Base-by-base conservation (phyloP, 345 rosid species). In the Hibiscus syriacus region DNA sequence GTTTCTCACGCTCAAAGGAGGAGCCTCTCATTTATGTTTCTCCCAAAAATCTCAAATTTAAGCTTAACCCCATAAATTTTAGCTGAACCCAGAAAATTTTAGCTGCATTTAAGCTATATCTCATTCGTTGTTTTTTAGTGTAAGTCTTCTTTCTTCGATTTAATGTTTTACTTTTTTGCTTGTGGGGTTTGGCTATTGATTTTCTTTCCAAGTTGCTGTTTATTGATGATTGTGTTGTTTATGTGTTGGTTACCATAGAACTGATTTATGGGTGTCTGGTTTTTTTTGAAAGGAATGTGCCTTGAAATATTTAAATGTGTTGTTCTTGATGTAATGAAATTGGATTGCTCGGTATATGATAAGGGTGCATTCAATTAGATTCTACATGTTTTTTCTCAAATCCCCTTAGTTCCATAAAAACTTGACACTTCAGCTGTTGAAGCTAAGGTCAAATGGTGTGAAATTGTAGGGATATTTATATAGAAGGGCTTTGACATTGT, bases 101-200 rank as follows among this genome's bases (percentile, higher is more conserved):
- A 20, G 59, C 32, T 53, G 19, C 53, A 3, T 63, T 17, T 70
- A 20, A 48, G 66, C 48, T 68, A 64, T n/a, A 58, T 63, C 78
- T 72, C 64, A 29, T 29, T 45, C 75, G 13, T 30, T 67, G 58
- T 17, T 53, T 19, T 55, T 48, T 19, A 32, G 11, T 66, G 83
- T 83, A 69, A 76, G 86, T 72, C 38, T 38, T 29, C 17, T 39
- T 20, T 23, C 36, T 71, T 20, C 17, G 6, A 56, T 29, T 57
- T 43, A 5, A 50, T 58, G 55, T 49, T 70, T 9, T 48, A 39
- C 39, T 75, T 58, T 43, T 55, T n/a, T n/a, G n/a, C n/a, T 38
- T 46, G 56, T 27, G 67, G 22, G 19, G 1, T 57, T 32, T 66
- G 20, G 16, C 48, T 17, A 22, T 45, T 27, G 55, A 14, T 59